Percentiles rank a stretch among this genome's conserved stretches.
Conservation (phyloP, 805 yeast genomes). For the Monosporozyma unispora region DNA sequence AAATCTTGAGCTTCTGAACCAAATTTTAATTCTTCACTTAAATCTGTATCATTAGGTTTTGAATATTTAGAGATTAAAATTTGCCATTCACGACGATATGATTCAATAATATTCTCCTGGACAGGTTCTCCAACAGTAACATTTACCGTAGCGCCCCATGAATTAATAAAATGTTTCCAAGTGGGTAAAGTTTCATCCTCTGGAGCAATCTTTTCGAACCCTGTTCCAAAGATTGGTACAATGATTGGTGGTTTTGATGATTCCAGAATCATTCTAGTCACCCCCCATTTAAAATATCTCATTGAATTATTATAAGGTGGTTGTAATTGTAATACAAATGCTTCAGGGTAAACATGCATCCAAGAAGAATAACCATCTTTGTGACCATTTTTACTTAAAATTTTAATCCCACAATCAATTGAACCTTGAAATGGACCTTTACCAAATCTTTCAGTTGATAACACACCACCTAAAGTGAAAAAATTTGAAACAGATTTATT, state of each 20-base stretch:
- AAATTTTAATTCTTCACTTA: conserved; percentile 50
- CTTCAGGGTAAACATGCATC: conserved; percentile 95
- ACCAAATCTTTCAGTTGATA: conserved; percentile 82
- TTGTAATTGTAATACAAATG: conserved; percentile 76
- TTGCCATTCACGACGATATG: conserved; percentile 65
- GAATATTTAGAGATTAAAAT: conserved; percentile 45
- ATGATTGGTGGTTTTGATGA: conserved; percentile 76
- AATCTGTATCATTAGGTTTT: conserved; percentile 42
- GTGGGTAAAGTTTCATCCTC: conserved; percentile 51
- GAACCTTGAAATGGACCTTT: conserved; percentile 89
- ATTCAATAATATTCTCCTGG: conserved; percentile 47
- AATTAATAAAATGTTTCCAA: conserved; percentile 50
- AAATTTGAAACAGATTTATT: conserved; percentile 43
- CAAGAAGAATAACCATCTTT: conserved; percentile 74
- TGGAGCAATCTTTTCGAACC: conserved; percentile 81
- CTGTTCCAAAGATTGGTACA: conserved; percentile 77
- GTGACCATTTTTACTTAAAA: conserved; percentile 59
- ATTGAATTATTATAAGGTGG: conserved; percentile 78
- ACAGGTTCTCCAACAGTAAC: conserved; percentile 67
- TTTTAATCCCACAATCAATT: conserved; percentile 73
- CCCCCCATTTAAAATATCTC: conserved; percentile 96
- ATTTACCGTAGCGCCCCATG: conserved; percentile 56
- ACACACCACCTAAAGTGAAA: conserved; percentile 82
- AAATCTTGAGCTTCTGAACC: conserved; percentile 60
- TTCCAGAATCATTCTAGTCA: conserved; percentile 74